These are phyloP conservation scores for Raffaelea arxii DNA, from an alignment of 2,329 filamentous ascomycete genomes.

Conservation along the genomic window DNA sequence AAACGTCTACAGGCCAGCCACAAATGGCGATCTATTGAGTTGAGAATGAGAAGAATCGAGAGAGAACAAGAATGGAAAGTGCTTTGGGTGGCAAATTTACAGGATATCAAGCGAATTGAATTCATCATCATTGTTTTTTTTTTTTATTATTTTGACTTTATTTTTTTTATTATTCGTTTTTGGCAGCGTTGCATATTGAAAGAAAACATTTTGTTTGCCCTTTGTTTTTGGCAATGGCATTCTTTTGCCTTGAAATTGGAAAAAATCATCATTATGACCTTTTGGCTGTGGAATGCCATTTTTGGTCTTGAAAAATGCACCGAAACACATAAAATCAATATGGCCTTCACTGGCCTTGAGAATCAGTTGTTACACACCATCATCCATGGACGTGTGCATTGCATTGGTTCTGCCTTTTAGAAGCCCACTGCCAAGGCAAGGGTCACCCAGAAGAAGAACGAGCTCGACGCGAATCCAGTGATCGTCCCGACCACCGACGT, in stretches of 20 bases:
- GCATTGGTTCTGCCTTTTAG: neutral
- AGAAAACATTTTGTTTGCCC: too few relatives aligned
- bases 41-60: slow-evolving; percentile 18
- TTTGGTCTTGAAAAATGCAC: too few relatives aligned
- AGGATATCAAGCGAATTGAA: neutral
- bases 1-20: slow-evolving; percentile 45
- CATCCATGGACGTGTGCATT: too few relatives aligned
- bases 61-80: neutral
- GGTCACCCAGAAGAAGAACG: slow-evolving; percentile 1
- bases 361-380: too few relatives aligned
- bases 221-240: too few relatives aligned
- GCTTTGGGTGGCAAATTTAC: neutral
- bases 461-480: too few relatives aligned
- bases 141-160: neutral
- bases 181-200: too few relatives aligned
- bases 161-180: neutral
- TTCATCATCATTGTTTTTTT: neutral
- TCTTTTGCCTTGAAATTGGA: too few relatives aligned
- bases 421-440: neutral
- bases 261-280: too few relatives aligned
- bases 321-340: too few relatives aligned
- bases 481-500: neutral
- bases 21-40: slow-evolving; percentile 64
- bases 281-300: too few relatives aligned
- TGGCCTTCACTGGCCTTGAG: too few relatives aligned